A percentile compares a stretch with the other conserved stretches of the same genome.
Conservation (phyloP, 129 eudicot species). For the Logfia minima region DNA sequence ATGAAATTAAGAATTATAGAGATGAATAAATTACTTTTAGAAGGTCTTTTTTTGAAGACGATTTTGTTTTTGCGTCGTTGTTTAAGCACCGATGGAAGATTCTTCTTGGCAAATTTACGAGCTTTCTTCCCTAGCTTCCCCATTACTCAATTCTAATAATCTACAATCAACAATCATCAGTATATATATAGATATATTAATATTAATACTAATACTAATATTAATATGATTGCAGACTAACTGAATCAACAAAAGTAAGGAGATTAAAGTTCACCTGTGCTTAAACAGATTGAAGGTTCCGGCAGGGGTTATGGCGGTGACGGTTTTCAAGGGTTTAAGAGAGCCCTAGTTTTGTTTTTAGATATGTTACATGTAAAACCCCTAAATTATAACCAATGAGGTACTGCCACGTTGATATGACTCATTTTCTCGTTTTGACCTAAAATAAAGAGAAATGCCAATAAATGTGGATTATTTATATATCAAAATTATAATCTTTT, state of each 20-base stretch:
- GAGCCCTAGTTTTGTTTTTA: neutral
- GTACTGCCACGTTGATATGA: too few relatives aligned
- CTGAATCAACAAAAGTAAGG: neutral
- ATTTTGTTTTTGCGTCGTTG: slow-evolving; percentile 60
- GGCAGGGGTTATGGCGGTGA: slow-evolving; percentile 8
- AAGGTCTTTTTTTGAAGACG: slow-evolving; percentile 50
- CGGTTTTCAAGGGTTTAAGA: slow-evolving; percentile 24
- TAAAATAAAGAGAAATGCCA: too few relatives aligned
- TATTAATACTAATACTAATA: too few relatives aligned
- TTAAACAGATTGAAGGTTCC: slow-evolving; percentile 3
- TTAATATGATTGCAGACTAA: neutral
- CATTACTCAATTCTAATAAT: slow-evolving; percentile 32
- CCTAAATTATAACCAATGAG: slow-evolving; percentile 14
- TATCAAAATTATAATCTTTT: too few relatives aligned
- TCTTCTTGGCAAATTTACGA: slow-evolving; percentile 90
- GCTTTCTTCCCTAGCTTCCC: slow-evolving; percentile 97
- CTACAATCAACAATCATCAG: neutral
- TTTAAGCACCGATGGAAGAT: slow-evolving; percentile 68
- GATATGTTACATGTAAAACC: slow-evolving; percentile 13
- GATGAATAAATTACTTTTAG: slow-evolving; percentile 41
- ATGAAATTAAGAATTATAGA: neutral
- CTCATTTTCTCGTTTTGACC: too few relatives aligned
- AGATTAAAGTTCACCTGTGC: slow-evolving; percentile 13
- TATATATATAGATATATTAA: too few relatives aligned
- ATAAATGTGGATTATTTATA: too few relatives aligned